Evolutionary conservation across 2,329 filamentous ascomycete genomes (phyloP).

Genomic region (Sclerotinia minor): DNA sequence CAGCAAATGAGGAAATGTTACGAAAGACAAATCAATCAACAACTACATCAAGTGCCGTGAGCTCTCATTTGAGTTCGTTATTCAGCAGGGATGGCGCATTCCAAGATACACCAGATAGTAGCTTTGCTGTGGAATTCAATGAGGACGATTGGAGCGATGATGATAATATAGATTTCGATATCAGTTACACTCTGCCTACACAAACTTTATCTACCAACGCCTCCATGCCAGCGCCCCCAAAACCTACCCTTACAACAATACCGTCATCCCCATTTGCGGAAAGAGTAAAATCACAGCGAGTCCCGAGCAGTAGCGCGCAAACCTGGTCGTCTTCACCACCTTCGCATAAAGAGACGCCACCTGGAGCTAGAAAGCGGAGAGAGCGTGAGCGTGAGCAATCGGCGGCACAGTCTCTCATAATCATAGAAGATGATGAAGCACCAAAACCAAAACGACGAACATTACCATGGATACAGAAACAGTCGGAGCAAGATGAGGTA

Average conservation of each 20-base stretch:
- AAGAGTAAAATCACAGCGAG: constrained; percentile 18
- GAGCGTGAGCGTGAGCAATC: constrained; percentile 27
- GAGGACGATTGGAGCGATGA: constrained; percentile 90
- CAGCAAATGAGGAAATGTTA: constrained; percentile 31
- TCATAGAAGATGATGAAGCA: constrained; percentile 25
- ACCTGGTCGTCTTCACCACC: constrained; percentile 50
- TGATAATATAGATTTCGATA: constrained; percentile 69
- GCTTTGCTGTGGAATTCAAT: constrained; percentile 58
- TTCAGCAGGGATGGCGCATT: constrained; percentile 52
- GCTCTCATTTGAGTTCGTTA: constrained; percentile 48
- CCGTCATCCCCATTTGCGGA: constrained; percentile 29
- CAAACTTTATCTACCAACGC: constrained; percentile 29
- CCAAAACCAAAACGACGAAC: constrained; percentile 44
- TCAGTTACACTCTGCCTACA: constrained; percentile 45
- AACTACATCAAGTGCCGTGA: constrained; percentile 22
- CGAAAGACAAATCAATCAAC: constrained; percentile 21
- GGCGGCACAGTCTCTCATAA: constrained; percentile 19
- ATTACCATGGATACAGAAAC: constrained; percentile 39
- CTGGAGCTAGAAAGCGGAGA: constrained; percentile 28
- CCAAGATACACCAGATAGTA: constrained; percentile 44
- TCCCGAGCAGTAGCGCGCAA: constrained; percentile 36
- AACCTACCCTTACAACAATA: constrained; percentile 48
- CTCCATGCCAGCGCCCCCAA: constrained; percentile 39
- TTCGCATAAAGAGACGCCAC: constrained; percentile 45
- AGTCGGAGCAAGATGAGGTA: constrained; percentile 40